phyloP scores from a whole-genome alignment of 352 stramenopile genomes.

The Thraustochytrium striatum region DNA sequence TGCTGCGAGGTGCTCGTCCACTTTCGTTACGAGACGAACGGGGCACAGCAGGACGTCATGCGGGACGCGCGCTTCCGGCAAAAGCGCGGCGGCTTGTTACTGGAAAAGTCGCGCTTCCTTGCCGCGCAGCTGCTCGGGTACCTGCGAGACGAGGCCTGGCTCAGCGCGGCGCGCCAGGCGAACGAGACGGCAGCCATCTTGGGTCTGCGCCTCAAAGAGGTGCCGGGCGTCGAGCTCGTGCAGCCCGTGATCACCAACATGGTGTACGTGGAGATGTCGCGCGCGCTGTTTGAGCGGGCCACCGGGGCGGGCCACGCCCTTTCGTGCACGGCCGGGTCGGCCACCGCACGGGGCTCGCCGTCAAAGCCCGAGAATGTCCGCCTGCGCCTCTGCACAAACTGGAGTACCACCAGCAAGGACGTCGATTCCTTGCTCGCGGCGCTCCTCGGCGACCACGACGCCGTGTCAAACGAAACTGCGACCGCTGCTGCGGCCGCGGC shows the following conservation, averaged over 20 bases:
- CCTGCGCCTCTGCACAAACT: constrained; percentile 35
- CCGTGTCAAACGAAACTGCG: no score
- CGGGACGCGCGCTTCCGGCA: not conserved
- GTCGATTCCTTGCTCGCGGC: not conserved
- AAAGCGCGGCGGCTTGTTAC: constrained; percentile 5
- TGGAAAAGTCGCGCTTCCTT: constrained; percentile 38
- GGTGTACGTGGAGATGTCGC: constrained; percentile 21
- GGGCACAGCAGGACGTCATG: not conserved
- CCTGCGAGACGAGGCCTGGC: not conserved
- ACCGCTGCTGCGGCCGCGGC: no score
- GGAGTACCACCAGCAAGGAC: not conserved
- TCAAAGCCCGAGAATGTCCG: not conserved
- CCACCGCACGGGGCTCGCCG: not conserved
- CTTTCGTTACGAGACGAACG: not conserved
- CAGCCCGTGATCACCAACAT: not conserved
- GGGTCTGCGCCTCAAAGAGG: not conserved
- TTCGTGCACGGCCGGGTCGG: not conserved
- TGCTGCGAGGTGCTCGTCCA: constrained; percentile 26
- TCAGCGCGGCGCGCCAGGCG: not conserved
- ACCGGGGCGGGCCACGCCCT: not conserved
- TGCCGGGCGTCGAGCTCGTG: not conserved
- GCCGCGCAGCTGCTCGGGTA: constrained; percentile 19
- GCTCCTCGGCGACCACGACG: no score
- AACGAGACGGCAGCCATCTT: not conserved
- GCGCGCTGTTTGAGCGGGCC: not conserved